Percentiles rank a stretch among this genome's conserved stretches.
phyloP scores from a whole-genome alignment of 2,329 filamentous ascomycete species.

The Epichloe amarillans region DNA sequence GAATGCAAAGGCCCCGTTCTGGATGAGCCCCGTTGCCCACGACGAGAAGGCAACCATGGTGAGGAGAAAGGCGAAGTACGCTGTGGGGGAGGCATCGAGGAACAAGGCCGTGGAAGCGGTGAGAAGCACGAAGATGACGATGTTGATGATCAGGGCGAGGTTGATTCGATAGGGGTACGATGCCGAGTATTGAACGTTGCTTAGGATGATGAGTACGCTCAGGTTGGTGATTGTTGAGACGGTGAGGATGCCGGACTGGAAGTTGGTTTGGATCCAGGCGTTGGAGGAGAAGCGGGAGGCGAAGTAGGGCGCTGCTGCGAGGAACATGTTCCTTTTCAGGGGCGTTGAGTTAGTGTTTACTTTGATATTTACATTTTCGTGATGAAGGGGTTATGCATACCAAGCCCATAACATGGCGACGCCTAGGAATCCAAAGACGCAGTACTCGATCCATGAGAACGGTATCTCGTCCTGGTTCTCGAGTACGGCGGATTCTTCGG shows the following conservation, averaged over 20 bases:
- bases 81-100: constrained; percentile 45
- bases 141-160: constrained; percentile 61
- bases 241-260: constrained; percentile 79
- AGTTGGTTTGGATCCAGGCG: constrained; percentile 62
- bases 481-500: constrained; percentile 14
- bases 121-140: constrained; percentile 62
- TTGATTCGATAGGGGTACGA: constrained; percentile 84
- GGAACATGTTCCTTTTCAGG: constrained; percentile 73
- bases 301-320: constrained; percentile 90
- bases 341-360: too few species aligned
- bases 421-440: constrained; percentile 72
- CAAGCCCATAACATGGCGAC: constrained; percentile 96
- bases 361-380: too few species aligned
- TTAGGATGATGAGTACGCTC: constrained; percentile 59
- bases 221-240: constrained; percentile 80
- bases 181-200: constrained; percentile 66
- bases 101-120: constrained; percentile 66
- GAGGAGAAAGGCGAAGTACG: constrained; percentile 74
- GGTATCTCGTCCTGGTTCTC: constrained; percentile 28
- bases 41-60: constrained; percentile 69
- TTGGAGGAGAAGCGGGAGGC: constrained; percentile 62
- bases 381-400: constrained; percentile 35
- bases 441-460: constrained; percentile 81
- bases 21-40: constrained; percentile 69
- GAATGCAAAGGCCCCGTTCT: constrained; percentile 91